Percentiles rank a stretch among this genome's conserved stretches.
phyloP scores from a whole-genome alignment of 345 rosid species.

The Populus tremula region DNA sequence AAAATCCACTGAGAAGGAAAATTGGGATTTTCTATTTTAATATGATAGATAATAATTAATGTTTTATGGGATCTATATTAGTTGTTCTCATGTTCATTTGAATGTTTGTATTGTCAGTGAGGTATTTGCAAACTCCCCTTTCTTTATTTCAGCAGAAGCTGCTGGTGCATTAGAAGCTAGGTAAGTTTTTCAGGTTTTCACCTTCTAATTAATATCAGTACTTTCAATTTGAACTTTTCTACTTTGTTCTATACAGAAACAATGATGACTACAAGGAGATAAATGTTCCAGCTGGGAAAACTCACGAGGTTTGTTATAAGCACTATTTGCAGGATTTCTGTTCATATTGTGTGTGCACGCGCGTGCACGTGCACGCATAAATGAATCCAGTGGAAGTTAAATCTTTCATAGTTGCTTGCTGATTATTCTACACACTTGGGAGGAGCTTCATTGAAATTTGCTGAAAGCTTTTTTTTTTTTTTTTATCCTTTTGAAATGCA shows the following conservation, averaged over 20 bases:
- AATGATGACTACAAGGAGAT: slow-evolving; percentile 87
- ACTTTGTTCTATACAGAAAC: slow-evolving; percentile 44
- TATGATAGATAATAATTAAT: background rate
- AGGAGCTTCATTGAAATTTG: background rate
- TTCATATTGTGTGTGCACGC: background rate
- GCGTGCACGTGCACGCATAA: background rate
- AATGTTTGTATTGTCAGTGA: slow-evolving; percentile 45
- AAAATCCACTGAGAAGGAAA: background rate
- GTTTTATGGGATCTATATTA: background rate
- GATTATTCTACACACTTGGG: background rate
- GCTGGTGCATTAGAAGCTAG: slow-evolving; percentile 64
- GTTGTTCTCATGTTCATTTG: slow-evolving; percentile 13
- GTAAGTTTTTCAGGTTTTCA: slow-evolving; percentile 38
- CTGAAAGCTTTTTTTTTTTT: background rate
- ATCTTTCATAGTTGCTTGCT: background rate
- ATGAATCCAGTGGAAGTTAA: background rate
- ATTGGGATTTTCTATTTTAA: background rate
- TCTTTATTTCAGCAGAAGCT: slow-evolving; percentile 84
- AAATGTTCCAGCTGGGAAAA: slow-evolving; percentile 72
- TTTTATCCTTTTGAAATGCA: background rate
- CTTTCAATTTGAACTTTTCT: slow-evolving; percentile 16
- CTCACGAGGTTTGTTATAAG: slow-evolving; percentile 58
- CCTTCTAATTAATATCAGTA: slow-evolving; percentile 11
- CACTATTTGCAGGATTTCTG: slow-evolving; percentile 1
- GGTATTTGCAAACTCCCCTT: slow-evolving; percentile 88